phyloP scores from a whole-genome alignment of 768 basidiomycete genomes.

The Serpula lacrymans region DNA sequence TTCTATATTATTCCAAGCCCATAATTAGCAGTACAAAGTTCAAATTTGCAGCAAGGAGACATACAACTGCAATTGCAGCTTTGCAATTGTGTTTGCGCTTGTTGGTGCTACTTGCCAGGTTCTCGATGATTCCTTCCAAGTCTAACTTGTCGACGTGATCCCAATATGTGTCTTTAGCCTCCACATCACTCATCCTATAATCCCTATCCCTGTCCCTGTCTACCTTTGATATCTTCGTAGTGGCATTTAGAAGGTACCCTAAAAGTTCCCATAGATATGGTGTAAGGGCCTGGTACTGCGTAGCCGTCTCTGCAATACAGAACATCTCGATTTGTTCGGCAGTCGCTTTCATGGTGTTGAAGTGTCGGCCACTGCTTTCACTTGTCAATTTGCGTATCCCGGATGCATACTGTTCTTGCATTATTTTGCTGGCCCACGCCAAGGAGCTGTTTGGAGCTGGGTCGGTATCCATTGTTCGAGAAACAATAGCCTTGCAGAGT shows the following conservation, averaged over 20 bases:
- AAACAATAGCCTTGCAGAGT: too few species aligned
- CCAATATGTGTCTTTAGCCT: slow-evolving; percentile 4
- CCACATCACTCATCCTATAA: background rate
- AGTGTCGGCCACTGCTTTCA: slow-evolving; percentile 9
- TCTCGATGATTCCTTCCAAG: slow-evolving; percentile 1
- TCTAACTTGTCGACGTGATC: slow-evolving; percentile 5
- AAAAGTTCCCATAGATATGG: slow-evolving; percentile 12
- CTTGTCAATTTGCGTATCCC: slow-evolving; percentile 5
- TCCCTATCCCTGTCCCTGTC: background rate
- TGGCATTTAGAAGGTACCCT: slow-evolving; percentile 3
- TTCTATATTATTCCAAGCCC: slow-evolving; percentile 6
- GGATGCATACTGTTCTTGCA: background rate
- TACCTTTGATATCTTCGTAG: too few species aligned
- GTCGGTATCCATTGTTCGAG: too few species aligned
- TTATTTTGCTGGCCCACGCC: background rate
- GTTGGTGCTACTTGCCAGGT: too few species aligned
- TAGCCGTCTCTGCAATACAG: slow-evolving; percentile 11
- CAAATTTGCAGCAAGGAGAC: too few species aligned
- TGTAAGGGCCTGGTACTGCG: slow-evolving; percentile 1
- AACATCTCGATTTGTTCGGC: slow-evolving; percentile 10
- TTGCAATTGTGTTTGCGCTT: too few species aligned
- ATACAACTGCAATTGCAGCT: too few species aligned
- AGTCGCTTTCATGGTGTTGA: slow-evolving; percentile 1
- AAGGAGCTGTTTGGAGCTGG: too few species aligned
- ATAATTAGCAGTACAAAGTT: too few species aligned